Base-by-base conservation (phyloP, 2,329 filamentous ascomycete species). In the Cordyceps pruinosa region DNA sequence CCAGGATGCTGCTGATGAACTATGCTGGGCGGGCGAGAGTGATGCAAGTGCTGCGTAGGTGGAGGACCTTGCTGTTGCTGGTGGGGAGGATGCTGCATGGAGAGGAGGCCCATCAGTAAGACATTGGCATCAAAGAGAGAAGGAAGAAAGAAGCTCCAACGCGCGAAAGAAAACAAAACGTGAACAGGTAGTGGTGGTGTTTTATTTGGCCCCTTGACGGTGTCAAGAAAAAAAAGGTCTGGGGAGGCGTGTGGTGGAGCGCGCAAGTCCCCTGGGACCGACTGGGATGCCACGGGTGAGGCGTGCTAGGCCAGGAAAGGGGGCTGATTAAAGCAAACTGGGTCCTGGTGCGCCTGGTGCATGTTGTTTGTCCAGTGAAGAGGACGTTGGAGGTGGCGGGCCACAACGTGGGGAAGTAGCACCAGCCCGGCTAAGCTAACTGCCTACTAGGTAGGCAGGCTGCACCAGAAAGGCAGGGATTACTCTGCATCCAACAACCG, bases 31-130 rank as follows among this genome's bases (percentile, higher is more conserved):
- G 87, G 84, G 70, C 88, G 83, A 66, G 85, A 81, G 70, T 88
- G 85, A 64, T 88, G 87, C 64, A 87, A 81, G 69, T 88, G 78
- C 68, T 83, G 81, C 64, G 80, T 73, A 74, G 80, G 77, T 67
- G 84, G 82, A 74, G 86, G 84, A 82, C 86, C 87, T 78, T 88
- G 84, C 71, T 83, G 54, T 44, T 56, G 76, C 72, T 86, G 83
- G 77, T 88, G 85, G 76, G 84, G 81, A 77, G 88, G 86, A 81
- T 89, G 86, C 86, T 90, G 83, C 80, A 82, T 81, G 78, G 75
- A 79, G 75, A 77, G 77, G 73, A 80, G 72, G 75, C 77, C 75
- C 75, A 81, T 83, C 80, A 83, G 80, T 81, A 70, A 71, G 64
- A 66, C 66, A 67, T 70, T 65, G 67, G 70, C 62, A 58, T 61